These are phyloP conservation scores for Malassezia obtusa DNA, from an alignment of 1,284 basidiomycete genomes.

Conservation along the genomic window DNA sequence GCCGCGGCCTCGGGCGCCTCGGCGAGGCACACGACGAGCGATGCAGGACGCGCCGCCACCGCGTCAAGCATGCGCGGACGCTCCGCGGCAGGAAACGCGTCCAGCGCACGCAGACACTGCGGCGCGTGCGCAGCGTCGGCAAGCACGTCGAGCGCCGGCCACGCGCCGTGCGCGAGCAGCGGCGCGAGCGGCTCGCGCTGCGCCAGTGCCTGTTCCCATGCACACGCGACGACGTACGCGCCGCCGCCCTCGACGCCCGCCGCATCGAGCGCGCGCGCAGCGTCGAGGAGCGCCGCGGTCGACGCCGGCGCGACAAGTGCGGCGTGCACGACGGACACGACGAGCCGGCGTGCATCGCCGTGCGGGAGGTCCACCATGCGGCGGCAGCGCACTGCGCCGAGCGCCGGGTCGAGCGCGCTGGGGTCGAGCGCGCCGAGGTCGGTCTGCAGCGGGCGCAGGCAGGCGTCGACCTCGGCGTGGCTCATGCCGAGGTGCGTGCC, in stretches of 20 bases:
- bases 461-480: neutral
- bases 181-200: neutral
- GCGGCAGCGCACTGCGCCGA: too few species aligned
- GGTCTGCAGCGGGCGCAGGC: neutral
- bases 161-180: neutral
- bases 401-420: too few species aligned
- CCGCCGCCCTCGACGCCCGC: too few species aligned
- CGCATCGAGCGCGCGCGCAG: too few species aligned
- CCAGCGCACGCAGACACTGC: too few species aligned
- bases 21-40: neutral
- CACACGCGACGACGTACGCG: too few species aligned
- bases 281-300: neutral
- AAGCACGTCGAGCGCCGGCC: neutral
- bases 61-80: too few species aligned
- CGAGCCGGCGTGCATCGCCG: neutral
- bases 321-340: neutral
- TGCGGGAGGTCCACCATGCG: too few species aligned
- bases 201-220: neutral
- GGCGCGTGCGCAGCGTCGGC: too few species aligned
- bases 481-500: neutral
- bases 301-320: neutral
- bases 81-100: too few species aligned
- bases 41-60: too few species aligned
- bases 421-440: neutral
- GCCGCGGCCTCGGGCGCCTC: neutral